Conservation (phyloP, 73 alveolate genomes). For the Paramecium bursaria region DNA sequence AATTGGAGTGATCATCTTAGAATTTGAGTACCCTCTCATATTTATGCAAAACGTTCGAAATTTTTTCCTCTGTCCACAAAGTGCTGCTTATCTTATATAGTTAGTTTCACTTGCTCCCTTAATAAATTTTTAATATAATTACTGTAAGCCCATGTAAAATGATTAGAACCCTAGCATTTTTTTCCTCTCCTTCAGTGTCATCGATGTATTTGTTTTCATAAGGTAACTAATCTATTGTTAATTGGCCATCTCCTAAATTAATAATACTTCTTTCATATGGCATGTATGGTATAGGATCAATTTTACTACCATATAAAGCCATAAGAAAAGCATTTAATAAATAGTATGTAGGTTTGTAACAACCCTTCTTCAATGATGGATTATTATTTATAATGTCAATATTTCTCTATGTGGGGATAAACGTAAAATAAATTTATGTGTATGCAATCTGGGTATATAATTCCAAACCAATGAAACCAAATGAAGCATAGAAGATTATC, state of each 20-base stretch:
- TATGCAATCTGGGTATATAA: too few relatives aligned
- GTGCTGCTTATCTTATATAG: conserved; percentile 45
- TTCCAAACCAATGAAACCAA: too few relatives aligned
- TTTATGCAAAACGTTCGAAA: conserved; percentile 40
- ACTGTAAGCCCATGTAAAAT: conserved; percentile 46
- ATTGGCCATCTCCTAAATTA: conserved; percentile 1
- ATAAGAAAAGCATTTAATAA: conserved; percentile 23
- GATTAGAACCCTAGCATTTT: conserved; percentile 11
- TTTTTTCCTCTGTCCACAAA: conserved; percentile 16
- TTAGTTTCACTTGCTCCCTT: conserved; percentile 57
- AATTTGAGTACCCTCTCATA: conserved; percentile 54
- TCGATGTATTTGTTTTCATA: neutral
- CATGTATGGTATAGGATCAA: conserved; percentile 58
- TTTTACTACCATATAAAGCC: conserved; percentile 43
- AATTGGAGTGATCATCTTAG: conserved; percentile 13
- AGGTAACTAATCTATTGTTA: conserved; percentile 41
- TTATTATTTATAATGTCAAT: too few relatives aligned
- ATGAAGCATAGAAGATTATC: too few relatives aligned
- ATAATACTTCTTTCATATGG: neutral
- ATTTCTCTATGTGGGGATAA: too few relatives aligned
- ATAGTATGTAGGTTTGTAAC: conserved; percentile 40
- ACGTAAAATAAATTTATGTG: too few relatives aligned
- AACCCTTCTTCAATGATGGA: too few relatives aligned
- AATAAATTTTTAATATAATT: too few relatives aligned
- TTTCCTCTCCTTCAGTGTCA: neutral